Conservation (phyloP, 1,284 basidiomycete species). For the Psilocybe mexicana region DNA sequence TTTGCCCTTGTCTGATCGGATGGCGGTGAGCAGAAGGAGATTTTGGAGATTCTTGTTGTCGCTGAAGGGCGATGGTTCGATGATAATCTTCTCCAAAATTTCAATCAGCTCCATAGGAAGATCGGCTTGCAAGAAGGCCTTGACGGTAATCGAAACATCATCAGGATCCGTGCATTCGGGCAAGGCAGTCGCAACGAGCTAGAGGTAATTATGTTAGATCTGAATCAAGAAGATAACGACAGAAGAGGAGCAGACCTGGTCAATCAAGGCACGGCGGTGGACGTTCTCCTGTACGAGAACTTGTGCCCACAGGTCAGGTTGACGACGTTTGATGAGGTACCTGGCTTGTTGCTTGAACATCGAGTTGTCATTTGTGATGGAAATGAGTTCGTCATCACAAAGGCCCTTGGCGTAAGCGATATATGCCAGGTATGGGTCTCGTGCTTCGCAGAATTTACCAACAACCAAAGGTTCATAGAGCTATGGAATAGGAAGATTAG, state of each 20-base stretch:
- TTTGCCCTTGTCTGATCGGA: slow-evolving; percentile 98
- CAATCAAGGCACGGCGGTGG: slow-evolving; percentile 91
- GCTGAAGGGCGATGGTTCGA: slow-evolving; percentile 96
- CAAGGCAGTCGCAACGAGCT: slow-evolving; percentile 92
- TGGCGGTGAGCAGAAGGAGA: slow-evolving; percentile 92
- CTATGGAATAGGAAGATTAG: slow-evolving; percentile 37
- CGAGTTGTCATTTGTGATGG: slow-evolving; percentile 98
- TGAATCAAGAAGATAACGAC: neutral
- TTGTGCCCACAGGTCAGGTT: slow-evolving; percentile 95
- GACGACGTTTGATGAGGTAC: slow-evolving; percentile 96
- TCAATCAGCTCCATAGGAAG: slow-evolving; percentile 98
- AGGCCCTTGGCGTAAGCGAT: slow-evolving; percentile 99
- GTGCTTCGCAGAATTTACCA: slow-evolving; percentile 99
- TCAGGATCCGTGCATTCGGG: slow-evolving; percentile 98
- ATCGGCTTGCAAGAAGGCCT: slow-evolving; percentile 97
- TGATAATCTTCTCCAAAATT: slow-evolving; percentile 97
- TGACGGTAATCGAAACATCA: slow-evolving; percentile 98
- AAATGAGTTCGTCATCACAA: slow-evolving; percentile 97
- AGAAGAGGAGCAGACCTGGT: slow-evolving; percentile 64
- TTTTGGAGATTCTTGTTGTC: slow-evolving; percentile 97
- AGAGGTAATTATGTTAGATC: slow-evolving; percentile 10
- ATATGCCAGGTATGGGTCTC: slow-evolving; percentile 98
- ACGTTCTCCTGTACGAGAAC: slow-evolving; percentile 91
- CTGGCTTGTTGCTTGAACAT: slow-evolving; percentile 99
- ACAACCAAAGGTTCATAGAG: slow-evolving; percentile 95